phyloP scores from a whole-genome alignment of 2,329 filamentous ascomycete genomes.

The Plectosphaerella cucumerina region DNA sequence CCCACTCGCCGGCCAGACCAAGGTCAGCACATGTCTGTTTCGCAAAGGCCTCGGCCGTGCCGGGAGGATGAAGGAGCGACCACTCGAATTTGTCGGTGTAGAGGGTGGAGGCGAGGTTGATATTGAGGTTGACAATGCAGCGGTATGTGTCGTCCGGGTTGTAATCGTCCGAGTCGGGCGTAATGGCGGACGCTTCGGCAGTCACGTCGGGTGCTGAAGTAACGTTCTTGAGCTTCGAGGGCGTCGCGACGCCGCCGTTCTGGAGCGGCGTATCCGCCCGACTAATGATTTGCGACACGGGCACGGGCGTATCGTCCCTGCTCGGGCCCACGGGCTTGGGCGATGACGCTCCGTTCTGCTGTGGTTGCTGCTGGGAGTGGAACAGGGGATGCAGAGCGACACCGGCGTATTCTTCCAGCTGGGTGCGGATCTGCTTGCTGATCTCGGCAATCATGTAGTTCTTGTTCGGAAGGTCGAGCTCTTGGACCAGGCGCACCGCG shows the following conservation, averaged over 20 bases:
- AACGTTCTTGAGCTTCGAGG: constrained; percentile 37
- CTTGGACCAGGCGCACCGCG: constrained; percentile 83
- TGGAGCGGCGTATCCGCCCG: constrained; percentile 54
- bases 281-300: constrained; percentile 27
- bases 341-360: constrained; percentile 17
- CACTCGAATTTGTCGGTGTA: constrained; percentile 98
- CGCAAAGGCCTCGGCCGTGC: constrained; percentile 88
- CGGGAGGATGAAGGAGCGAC: constrained; percentile 88
- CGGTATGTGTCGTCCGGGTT: constrained; percentile 94
- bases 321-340: constrained; percentile 26
- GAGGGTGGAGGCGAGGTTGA: constrained; percentile 85
- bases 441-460: constrained; percentile 70
- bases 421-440: constrained; percentile 88
- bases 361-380: constrained; percentile 49
- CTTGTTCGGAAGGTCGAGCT: constrained; percentile 83
- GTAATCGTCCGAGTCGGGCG: constrained; percentile 65
- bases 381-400: constrained; percentile 92
- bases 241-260: constrained; percentile 46
- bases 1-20: constrained; percentile 86
- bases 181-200: constrained; percentile 63
- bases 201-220: constrained; percentile 54
- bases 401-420: constrained; percentile 92
- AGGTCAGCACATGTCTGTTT: constrained; percentile 90
- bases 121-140: constrained; percentile 84
- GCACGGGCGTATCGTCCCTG: constrained; percentile 28